phyloP scores from a whole-genome alignment of 345 rosid genomes.

The Citrus australasica region DNA sequence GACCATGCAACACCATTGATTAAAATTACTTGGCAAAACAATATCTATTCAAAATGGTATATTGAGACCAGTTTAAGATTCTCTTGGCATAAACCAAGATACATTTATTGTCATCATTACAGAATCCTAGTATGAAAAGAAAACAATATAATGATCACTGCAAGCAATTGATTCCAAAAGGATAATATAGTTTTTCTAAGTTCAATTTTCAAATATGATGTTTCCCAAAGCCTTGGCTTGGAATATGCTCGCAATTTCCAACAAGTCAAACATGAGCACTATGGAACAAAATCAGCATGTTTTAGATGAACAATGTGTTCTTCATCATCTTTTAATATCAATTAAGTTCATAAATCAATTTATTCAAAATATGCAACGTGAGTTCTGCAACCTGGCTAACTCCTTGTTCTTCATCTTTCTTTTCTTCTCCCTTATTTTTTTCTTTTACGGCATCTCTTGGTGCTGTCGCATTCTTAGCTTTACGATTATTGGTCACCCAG shows the following conservation, averaged over 20 bases:
- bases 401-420: conserved; percentile 62
- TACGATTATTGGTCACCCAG: conserved; percentile 25
- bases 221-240: conserved; percentile 24
- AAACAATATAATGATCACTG: neutral
- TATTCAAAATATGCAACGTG: conserved; percentile 8
- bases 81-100: neutral
- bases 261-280: conserved; percentile 27
- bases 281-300: conserved; percentile 21
- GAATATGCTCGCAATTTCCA: conserved; percentile 27
- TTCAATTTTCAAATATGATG: conserved; percentile 6
- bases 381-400: conserved; percentile 32
- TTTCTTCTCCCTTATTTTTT: conserved; percentile 36
- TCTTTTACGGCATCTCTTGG: conserved; percentile 15
- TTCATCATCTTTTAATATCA: conserved; percentile 7
- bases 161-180: neutral
- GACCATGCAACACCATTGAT: neutral
- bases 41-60: neutral
- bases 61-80: neutral
- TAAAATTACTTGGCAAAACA: neutral
- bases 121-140: neutral
- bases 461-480: conserved; percentile 23
- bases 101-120: neutral
- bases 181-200: neutral
- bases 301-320: conserved; percentile 16
- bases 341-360: conserved; percentile 20